Evolutionary conservation across 805 yeast species (phyloP).

Genomic region (Brettanomyces nanus): DNA sequence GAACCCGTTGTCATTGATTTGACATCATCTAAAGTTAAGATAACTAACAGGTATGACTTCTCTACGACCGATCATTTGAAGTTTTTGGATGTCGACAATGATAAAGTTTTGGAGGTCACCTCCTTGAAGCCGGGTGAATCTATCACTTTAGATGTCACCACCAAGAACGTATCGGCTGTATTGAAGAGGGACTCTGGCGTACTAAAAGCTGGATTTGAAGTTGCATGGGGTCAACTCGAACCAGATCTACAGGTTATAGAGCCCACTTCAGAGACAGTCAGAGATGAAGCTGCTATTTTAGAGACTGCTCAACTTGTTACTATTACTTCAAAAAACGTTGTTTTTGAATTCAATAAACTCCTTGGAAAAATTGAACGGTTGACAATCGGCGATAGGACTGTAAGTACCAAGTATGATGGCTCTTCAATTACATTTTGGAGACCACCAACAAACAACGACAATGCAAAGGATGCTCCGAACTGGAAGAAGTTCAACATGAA

Average conservation of each 20-base stretch:
- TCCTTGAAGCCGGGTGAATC: neutral
- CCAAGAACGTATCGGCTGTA: neutral
- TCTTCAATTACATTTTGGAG: conserved; percentile 2
- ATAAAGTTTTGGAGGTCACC: neutral
- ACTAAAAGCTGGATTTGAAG: conserved; percentile 1
- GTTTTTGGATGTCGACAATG: neutral
- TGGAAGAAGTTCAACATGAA: conserved; percentile 1
- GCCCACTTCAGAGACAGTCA: neutral
- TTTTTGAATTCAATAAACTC: neutral
- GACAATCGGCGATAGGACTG: neutral
- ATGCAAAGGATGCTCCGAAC: conserved; percentile 1
- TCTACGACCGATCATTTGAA: conserved; percentile 1
- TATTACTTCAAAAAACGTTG: neutral
- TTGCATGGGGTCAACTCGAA: conserved; percentile 1
- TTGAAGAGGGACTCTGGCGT: neutral
- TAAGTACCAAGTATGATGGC: conserved; percentile 1
- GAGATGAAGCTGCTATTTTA: neutral
- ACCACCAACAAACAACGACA: conserved; percentile 1
- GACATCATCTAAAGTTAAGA: neutral
- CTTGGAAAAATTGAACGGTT: neutral
- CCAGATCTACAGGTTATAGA: neutral
- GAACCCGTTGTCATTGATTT: conserved; percentile 1
- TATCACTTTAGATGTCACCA: neutral
- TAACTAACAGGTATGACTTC: neutral
- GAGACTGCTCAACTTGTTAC: neutral